Base-by-base conservation (phyloP, 2,329 filamentous ascomycete species). In the Neofusicoccum sp. region DNA sequence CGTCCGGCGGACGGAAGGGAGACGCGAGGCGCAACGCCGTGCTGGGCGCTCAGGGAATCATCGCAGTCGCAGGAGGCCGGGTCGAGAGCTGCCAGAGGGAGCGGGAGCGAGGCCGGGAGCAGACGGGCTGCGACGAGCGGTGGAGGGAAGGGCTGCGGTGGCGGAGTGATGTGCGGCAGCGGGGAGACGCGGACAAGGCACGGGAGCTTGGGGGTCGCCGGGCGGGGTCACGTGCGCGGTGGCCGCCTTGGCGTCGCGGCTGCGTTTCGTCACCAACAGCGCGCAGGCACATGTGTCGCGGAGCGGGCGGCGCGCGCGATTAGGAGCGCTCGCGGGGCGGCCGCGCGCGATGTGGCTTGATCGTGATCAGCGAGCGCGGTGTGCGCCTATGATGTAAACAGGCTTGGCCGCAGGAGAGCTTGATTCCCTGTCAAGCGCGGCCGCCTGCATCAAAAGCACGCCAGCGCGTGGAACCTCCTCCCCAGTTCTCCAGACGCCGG, bases 341-440 rank as follows among this genome's bases (percentile, higher is more conserved):
- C 51, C 43, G 36, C 14, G 30, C 24, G 51, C 51, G 51, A 56
- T 56, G 36, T 56, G 51, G 51, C 51, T 43, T 56, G 51, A 33
- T 43, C 33, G 34, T 30, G 51, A 56, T 56, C 51, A 33, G 38
- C 36, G 51, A 56, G 47, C 45, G 16, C 14, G 6, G 3, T 53
- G 47, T 38, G 47, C 20, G 47, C 48, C 58, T 54, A 61, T 61
- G 58, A 61, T 48, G 58, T 61, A 20, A 24, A n/a, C 12, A 34
- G 30, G 33, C 58, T 61, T 61, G 58, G 58, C 48, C 40, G 31
- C 40, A 36, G 31, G 45, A 49, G 16, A 61, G 58, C 58, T 61
- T 61, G 58, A 61, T 54, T 61, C 58, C 58, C 48, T 61, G 58
- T 34, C 58, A 30, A 36, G 44, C 48, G 38, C 24, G 44, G 34